A percentile compares a stretch with the other conserved stretches of the same genome.
Conservation (phyloP, 192 early-diverging fungal genomes). For the Backusella australiensis region DNA sequence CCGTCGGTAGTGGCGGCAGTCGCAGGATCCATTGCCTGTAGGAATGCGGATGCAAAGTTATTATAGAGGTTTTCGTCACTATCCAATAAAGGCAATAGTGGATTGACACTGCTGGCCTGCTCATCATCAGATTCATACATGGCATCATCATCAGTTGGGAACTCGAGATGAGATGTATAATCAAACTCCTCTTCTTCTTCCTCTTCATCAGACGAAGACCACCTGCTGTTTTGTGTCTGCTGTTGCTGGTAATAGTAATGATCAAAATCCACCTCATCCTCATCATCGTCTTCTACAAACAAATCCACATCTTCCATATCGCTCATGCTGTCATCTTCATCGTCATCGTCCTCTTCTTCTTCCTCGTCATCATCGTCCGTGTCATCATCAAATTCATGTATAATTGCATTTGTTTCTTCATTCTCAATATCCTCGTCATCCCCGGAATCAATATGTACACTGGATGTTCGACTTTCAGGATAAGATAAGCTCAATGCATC, state of each 20-base stretch:
- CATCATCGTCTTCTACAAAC: constrained; percentile 14
- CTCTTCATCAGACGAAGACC: constrained; percentile 33
- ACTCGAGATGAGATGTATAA: constrained; percentile 1
- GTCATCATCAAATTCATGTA: constrained; percentile 24
- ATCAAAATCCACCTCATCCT: constrained; percentile 20
- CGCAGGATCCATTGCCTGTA: background rate
- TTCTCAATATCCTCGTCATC: constrained; percentile 36
- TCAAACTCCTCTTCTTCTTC: constrained; percentile 30
- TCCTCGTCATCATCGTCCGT: constrained; percentile 21
- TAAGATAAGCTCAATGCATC: background rate
- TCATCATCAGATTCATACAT: constrained; percentile 31
- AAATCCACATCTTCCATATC: constrained; percentile 6
- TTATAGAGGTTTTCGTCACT: constrained; percentile 10
- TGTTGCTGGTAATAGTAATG: background rate
- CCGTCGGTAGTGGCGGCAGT: background rate
- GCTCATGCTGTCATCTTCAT: constrained; percentile 17
- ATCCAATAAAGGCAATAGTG: constrained; percentile 11
- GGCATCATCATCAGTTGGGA: constrained; percentile 14
- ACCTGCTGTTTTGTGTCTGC: constrained; percentile 19
- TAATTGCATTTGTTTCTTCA: constrained; percentile 33
- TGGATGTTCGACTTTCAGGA: constrained; percentile 14
- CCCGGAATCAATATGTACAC: constrained; percentile 30
- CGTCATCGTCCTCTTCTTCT: constrained; percentile 44
- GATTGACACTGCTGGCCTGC: background rate
- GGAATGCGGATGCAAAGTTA: constrained; percentile 23